These are phyloP conservation scores for Handroanthus guayacan DNA, from an alignment of 257 asterid genomes.

Conservation along the genomic window DNA sequence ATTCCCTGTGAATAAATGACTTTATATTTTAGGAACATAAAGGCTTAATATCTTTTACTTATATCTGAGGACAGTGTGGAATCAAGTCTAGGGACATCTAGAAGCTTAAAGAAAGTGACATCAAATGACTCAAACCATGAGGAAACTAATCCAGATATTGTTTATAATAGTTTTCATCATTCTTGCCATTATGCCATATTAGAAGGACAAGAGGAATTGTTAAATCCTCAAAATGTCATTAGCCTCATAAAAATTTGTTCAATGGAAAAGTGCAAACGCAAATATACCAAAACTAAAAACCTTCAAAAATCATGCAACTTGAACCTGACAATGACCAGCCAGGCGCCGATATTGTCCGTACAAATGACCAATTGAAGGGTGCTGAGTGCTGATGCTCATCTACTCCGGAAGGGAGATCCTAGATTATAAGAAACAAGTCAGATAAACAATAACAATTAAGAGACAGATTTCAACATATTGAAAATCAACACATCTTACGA, in stretches of 20 bases:
- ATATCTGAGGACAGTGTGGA: neutral
- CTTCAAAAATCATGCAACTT: slow-evolving; percentile 26
- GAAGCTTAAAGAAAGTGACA: no score
- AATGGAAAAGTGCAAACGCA: neutral
- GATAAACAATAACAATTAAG: slow-evolving; percentile 23
- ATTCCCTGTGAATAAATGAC: neutral
- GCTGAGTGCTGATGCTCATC: slow-evolving; percentile 82
- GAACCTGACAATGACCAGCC: slow-evolving; percentile 96
- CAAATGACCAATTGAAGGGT: slow-evolving; percentile 93
- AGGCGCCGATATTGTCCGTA: slow-evolving; percentile 96
- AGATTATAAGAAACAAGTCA: slow-evolving; percentile 39
- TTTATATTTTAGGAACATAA: neutral
- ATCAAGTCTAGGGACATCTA: neutral
- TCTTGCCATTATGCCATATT: neutral
- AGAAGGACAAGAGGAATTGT: neutral
- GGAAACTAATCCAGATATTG: slow-evolving; percentile 9
- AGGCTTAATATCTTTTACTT: neutral
- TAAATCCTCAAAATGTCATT: slow-evolving; percentile 21
- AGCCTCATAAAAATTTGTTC: neutral
- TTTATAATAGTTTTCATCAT: neutral
- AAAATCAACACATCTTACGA: slow-evolving; percentile 30
- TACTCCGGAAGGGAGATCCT: slow-evolving; percentile 99
- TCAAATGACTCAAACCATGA: slow-evolving; percentile 17
- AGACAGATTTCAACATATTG: slow-evolving; percentile 26
- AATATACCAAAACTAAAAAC: slow-evolving; percentile 4